These are phyloP conservation scores for Calocera viscosa DNA, from an alignment of 768 basidiomycete species.

Conservation along the genomic window DNA sequence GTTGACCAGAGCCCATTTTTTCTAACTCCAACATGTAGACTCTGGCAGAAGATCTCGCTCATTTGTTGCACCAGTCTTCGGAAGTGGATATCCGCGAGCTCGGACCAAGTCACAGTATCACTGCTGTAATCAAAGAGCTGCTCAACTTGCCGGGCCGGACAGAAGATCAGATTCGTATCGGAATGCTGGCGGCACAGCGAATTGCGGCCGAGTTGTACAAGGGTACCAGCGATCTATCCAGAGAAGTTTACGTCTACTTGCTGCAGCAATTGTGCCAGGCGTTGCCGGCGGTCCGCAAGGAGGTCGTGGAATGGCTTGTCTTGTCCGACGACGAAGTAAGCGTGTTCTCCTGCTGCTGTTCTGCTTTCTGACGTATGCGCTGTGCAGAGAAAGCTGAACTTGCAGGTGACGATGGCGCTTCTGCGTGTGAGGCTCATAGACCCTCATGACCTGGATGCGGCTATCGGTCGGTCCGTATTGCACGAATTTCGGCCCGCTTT, in stretches of 20 bases:
- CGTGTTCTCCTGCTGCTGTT: not conserved
- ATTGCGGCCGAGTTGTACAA: constrained; percentile 42
- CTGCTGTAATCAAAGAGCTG: not conserved
- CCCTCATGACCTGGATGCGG: constrained; percentile 68
- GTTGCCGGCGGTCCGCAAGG: constrained; percentile 87
- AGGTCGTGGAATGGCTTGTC: constrained; percentile 91
- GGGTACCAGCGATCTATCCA: constrained; percentile 67
- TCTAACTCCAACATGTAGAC: not conserved
- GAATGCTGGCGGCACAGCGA: constrained; percentile 1
- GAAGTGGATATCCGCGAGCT: not conserved
- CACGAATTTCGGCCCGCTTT: constrained; percentile 65
- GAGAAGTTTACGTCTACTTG: constrained; percentile 85
- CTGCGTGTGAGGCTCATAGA: constrained; percentile 73
- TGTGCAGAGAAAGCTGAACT: constrained; percentile 82
- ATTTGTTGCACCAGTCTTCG: not conserved
- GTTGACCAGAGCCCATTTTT: too few relatives aligned
- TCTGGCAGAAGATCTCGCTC: not conserved
- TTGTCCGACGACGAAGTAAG: constrained; percentile 92
- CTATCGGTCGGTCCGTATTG: constrained; percentile 73
- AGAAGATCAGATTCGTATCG: not conserved
- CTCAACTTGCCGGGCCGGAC: not conserved
- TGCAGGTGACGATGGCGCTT: constrained; percentile 82
- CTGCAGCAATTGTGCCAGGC: constrained; percentile 78
- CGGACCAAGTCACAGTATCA: not conserved
- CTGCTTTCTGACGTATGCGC: constrained; percentile 15